Evolutionary conservation across 208 protist species (phyloP).

Genomic region (Naegleria lovaniensis): DNA sequence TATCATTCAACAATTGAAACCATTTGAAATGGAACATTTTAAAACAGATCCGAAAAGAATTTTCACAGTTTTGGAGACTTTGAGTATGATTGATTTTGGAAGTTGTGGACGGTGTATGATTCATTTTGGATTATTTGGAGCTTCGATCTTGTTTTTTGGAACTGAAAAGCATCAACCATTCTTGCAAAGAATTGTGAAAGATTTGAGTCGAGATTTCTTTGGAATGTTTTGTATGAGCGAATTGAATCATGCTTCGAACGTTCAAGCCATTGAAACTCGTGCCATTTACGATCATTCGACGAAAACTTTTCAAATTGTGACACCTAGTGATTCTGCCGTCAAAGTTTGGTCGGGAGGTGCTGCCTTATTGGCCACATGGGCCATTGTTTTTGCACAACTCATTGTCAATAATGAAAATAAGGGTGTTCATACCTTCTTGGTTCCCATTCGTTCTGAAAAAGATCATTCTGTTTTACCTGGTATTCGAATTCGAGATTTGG

Average conservation of each 20-base stretch:
- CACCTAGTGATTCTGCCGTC: slow-evolving; percentile 31
- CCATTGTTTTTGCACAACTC: slow-evolving; percentile 40
- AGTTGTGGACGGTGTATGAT: background rate
- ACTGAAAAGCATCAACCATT: background rate
- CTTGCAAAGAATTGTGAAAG: background rate
- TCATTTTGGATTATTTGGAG: background rate
- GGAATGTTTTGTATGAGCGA: slow-evolving; percentile 44
- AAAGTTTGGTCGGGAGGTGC: slow-evolving; percentile 42
- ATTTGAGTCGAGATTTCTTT: slow-evolving; percentile 28
- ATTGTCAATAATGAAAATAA: slow-evolving; percentile 34
- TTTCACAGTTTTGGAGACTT: background rate
- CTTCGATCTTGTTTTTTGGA: background rate
- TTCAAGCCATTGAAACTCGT: slow-evolving; percentile 42
- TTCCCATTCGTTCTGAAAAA: slow-evolving; percentile 37
- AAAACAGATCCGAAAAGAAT: background rate
- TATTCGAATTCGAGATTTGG: slow-evolving; percentile 16
- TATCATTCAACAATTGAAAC: background rate
- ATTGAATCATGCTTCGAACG: slow-evolving; percentile 44
- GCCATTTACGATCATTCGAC: slow-evolving; percentile 36
- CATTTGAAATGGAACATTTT: background rate
- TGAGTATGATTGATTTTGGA: background rate
- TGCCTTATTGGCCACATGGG: slow-evolving; percentile 24
- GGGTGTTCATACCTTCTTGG: slow-evolving; percentile 39
- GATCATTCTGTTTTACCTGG: slow-evolving; percentile 27
- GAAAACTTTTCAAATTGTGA: slow-evolving; percentile 36